Percentiles rank a stretch among this genome's conserved stretches.
Conservation (phyloP, 2,329 filamentous ascomycete genomes). For the Rhinocladiella similis region DNA sequence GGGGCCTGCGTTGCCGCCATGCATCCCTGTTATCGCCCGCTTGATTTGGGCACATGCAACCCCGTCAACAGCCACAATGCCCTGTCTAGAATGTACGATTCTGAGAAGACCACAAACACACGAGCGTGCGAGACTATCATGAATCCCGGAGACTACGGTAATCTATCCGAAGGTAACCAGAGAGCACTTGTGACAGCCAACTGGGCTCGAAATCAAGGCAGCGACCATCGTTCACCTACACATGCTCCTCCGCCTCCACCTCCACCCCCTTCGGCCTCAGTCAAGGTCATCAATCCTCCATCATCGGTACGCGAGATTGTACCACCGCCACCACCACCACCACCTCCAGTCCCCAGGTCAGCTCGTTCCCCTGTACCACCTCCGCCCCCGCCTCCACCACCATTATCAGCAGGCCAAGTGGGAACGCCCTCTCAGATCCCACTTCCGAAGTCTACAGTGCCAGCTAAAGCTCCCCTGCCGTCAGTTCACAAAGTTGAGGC, state of each 20-base stretch:
- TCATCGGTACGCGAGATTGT: not conserved
- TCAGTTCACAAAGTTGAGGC: not conserved
- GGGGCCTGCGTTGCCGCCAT: too few species aligned
- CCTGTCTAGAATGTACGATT: conserved; percentile 5
- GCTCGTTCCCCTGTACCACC: too few species aligned
- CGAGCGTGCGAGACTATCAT: conserved; percentile 17
- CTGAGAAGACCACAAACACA: conserved; percentile 7
- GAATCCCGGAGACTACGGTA: conserved; percentile 9
- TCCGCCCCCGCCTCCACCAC: too few species aligned
- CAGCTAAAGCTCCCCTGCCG: not conserved
- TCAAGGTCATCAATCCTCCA: not conserved
- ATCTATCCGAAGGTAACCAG: conserved; percentile 6
- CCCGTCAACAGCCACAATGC: not conserved
- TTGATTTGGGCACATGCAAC: too few species aligned
- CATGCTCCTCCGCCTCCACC: conserved; percentile 9
- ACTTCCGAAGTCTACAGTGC: too few species aligned
- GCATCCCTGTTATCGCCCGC: too few species aligned
- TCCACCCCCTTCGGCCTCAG: not conserved
- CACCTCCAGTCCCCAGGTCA: too few species aligned
- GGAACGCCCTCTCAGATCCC: too few species aligned
- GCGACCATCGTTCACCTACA: not conserved
- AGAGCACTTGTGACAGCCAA: conserved; percentile 7
- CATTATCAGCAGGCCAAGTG: too few species aligned
- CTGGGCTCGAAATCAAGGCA: not conserved
- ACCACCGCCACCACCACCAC: not conserved